Conservation (phyloP, 73 alveolate species). For the Paramecium biaurelia region DNA sequence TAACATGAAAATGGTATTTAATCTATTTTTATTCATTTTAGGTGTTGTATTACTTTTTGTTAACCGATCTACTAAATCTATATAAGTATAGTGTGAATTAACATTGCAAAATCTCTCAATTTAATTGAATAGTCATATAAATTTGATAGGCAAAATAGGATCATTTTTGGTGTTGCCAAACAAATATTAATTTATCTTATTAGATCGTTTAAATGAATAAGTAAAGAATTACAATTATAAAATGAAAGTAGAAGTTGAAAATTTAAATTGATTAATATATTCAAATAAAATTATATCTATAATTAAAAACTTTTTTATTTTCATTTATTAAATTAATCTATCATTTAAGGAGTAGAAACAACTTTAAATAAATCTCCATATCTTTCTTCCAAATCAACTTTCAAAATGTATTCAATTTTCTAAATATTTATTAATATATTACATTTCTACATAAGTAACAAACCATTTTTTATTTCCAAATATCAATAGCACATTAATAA, state of each 20-base stretch:
- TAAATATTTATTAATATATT: neutral
- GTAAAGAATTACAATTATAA: neutral
- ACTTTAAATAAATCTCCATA: neutral
- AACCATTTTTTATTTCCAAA: neutral
- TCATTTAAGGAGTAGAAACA: neutral
- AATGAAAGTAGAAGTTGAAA: neutral
- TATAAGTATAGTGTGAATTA: neutral
- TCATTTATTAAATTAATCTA: neutral
- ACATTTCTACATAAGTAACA: conserved; percentile 56
- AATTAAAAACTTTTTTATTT: too few species aligned
- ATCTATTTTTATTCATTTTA: neutral
- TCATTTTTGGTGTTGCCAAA: neutral
- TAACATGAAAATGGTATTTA: neutral
- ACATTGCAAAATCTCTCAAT: neutral
- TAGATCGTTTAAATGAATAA: neutral
- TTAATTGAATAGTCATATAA: neutral
- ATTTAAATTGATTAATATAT: neutral
- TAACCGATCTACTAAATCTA: neutral
- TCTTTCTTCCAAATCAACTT: neutral
- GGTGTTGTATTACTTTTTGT: neutral
- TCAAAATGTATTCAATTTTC: neutral
- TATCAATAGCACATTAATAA: conserved; percentile 53
- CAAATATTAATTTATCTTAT: neutral
- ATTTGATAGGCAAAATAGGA: neutral
- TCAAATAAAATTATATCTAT: neutral